Percentiles rank a stretch among this genome's conserved stretches.
Conservation (phyloP, 179 eudicot species). For the Heliamphora pulchella region DNA sequence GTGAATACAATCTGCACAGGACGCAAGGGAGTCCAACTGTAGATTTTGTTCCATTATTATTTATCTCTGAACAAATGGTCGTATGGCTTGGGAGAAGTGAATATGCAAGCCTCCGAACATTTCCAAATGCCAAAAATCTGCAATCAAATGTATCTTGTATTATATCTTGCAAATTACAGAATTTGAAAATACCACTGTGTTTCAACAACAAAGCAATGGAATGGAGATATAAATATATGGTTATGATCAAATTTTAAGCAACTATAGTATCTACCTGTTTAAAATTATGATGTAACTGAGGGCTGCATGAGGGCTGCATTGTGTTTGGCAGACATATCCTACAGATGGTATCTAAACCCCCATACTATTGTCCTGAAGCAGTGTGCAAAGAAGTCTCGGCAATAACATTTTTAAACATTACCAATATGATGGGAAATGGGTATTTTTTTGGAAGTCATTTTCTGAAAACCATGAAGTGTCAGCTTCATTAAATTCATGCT, state of each 20-base stretch:
- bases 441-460: too few relatives aligned
- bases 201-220: not conserved
- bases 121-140: slow-evolving; percentile 40
- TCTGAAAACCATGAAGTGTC: not conserved
- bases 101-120: slow-evolving; percentile 34
- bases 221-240: not conserved
- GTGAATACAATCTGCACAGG: slow-evolving; percentile 26
- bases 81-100: slow-evolving; percentile 33
- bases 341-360: not conserved
- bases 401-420: not conserved
- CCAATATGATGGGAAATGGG: not conserved
- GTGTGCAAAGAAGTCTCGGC: not conserved
- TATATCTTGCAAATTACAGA: not conserved
- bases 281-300: not conserved
- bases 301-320: not conserved
- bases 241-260: not conserved
- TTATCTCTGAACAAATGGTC: slow-evolving; percentile 28
- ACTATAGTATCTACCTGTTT: not conserved
- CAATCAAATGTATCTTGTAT: slow-evolving; percentile 17
- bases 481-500: not conserved
- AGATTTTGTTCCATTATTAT: slow-evolving; percentile 21
- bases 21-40: slow-evolving; percentile 20
- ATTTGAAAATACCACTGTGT: not conserved
- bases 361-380: not conserved
- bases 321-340: not conserved